Evolutionary conservation across 2,329 filamentous ascomycete genomes (phyloP).

Genomic region (Paracamarosporium sp.): DNA sequence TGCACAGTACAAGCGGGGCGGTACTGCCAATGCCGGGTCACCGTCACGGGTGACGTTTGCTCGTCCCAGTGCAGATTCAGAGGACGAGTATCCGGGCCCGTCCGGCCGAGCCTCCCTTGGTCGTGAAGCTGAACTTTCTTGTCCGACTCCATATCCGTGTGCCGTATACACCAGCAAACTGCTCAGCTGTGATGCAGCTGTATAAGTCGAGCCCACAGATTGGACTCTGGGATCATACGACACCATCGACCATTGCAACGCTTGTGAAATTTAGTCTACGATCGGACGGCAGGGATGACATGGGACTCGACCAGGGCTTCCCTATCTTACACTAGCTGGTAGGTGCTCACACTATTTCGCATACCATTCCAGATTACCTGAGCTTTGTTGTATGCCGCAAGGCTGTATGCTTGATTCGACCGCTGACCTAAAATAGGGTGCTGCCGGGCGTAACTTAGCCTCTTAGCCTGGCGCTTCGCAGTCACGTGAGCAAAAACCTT

Average conservation of each 20-base stretch:
- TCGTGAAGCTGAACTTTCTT: neutral
- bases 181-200: neutral
- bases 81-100: neutral
- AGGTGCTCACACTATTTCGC: conserved; percentile 9
- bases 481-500: conserved; percentile 12
- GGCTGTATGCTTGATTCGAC: conserved; percentile 8
- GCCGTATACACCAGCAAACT: neutral
- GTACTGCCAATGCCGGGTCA: neutral
- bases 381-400: conserved; percentile 10
- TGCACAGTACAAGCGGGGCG: neutral
- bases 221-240: neutral
- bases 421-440: conserved; percentile 14
- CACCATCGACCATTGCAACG: neutral
- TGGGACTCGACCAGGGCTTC: neutral
- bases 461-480: conserved; percentile 11
- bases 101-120: neutral
- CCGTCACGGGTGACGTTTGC: neutral
- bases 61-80: neutral
- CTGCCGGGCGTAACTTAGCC: conserved; percentile 16
- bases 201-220: neutral
- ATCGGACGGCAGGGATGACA: neutral
- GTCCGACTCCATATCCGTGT: conserved; percentile 4
- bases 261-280: neutral
- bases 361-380: conserved; percentile 3
- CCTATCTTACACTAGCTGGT: conserved; percentile 15